Base-by-base conservation (phyloP, 345 rosid genomes). In the Syzygium aromaticum region DNA sequence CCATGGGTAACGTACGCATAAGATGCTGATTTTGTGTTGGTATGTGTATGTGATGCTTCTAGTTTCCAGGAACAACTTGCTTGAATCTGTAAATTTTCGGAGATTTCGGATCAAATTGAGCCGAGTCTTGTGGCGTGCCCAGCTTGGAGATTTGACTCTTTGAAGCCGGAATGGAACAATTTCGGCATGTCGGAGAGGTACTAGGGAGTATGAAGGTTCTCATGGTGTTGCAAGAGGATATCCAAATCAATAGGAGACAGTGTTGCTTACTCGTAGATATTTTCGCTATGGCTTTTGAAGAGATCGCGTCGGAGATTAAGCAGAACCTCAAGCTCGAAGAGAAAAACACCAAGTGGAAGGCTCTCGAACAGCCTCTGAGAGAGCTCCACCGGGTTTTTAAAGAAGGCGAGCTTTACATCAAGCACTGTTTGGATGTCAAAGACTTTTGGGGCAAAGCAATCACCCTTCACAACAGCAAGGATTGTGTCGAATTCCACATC, bases 131-230 rank as follows among this genome's bases (percentile, higher is more conserved):
- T 0, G 27, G 49, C 4, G 27, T 73, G 82, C 49, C 82, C 2
- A 7, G 82, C 82, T 73, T 9, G 25, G 27, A 38, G 25, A 38
- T 73, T 73, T 19, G 59, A 17, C 40, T 56, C 84, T 51, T 78
- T 23, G 38, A 51, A 52, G 83, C 86, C 67, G 86, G 82, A 84
- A 89, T 96, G 99, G 98, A 94, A 87, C 98, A 93, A 86, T 96
- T 98, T 90, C 91, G 99, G 89, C 98, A 95, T 86, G 91, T 96
- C 7, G 99, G 99, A 54, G 98, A 95, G 94, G 98, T 94, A 78
- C 86, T 98, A 22, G 99, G 99, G 84, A 96, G 99, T 91, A 89
- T 96, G 89, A 94, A 90, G 78, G 98, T 99, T 54, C 87, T 96
- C 10, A 95, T 95, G 98, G 96, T 95, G 73, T 90, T 98, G 89